Percentiles rank a stretch among this genome's conserved stretches.
These are phyloP conservation scores for Talaromyces stipitatus DNA, from an alignment of 495 filamentous ascomycete genomes.

Conservation along the genomic window DNA sequence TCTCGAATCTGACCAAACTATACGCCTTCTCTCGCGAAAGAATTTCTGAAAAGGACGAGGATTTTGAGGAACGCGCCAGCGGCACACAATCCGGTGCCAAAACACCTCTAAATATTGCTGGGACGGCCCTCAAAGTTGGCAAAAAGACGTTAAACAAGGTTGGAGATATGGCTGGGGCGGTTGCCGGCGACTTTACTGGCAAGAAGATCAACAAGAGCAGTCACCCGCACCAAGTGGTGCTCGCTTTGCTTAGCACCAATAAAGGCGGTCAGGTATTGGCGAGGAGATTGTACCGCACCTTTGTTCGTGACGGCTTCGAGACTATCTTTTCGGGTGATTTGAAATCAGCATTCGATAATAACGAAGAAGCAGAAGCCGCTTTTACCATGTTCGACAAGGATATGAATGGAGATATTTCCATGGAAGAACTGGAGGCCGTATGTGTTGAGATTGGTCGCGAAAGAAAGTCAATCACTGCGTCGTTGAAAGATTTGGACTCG, in stretches of 20 bases:
- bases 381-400: constrained; percentile 95
- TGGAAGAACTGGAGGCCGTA: constrained; percentile 88
- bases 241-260: constrained; percentile 66
- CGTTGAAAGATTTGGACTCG: constrained; percentile 89
- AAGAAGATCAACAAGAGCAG: constrained; percentile 62
- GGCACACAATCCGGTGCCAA: constrained; percentile 48
- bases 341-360: constrained; percentile 69
- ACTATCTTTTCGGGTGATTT: constrained; percentile 72
- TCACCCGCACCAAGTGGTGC: constrained; percentile 75
- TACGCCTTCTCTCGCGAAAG: constrained; percentile 73
- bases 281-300: constrained; percentile 86
- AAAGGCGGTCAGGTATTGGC: constrained; percentile 78
- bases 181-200: constrained; percentile 94
- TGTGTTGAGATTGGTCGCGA: constrained; percentile 94
- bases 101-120: constrained; percentile 65
- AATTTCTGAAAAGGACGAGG: constrained; percentile 64
- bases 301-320: constrained; percentile 65
- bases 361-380: constrained; percentile 84
- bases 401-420: constrained; percentile 93
- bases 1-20: constrained; percentile 69
- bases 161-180: constrained; percentile 78
- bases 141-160: constrained; percentile 68
- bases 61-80: constrained; percentile 46
- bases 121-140: constrained; percentile 59
- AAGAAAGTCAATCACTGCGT: constrained; percentile 90